These are phyloP conservation scores for Delphinella strobiligena DNA, from an alignment of 2,329 filamentous ascomycete species.

Conservation along the genomic window DNA sequence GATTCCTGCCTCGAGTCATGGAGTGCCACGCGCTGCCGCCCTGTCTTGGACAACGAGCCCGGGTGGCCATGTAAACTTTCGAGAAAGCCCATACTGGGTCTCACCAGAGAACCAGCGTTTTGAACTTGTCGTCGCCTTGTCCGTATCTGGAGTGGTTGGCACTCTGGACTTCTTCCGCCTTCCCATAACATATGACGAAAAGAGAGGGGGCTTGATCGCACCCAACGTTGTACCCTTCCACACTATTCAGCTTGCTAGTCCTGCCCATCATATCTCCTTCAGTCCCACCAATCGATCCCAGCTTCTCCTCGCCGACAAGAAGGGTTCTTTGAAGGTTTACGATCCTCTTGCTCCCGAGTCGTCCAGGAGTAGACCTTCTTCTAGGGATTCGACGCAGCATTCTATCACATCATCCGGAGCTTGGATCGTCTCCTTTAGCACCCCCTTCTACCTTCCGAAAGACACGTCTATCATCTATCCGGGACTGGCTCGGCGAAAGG, in stretches of 20 bases:
- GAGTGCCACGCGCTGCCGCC: slow-evolving; percentile 37
- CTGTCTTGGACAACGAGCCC: slow-evolving; percentile 39
- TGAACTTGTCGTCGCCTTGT: slow-evolving; percentile 28
- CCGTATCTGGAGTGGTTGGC: slow-evolving; percentile 23
- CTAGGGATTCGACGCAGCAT: slow-evolving; percentile 13
- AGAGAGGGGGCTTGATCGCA: slow-evolving; percentile 22
- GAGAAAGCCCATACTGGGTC: too few relatives aligned
- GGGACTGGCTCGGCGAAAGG: slow-evolving; percentile 29
- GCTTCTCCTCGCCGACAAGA: slow-evolving; percentile 41
- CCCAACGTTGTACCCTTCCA: slow-evolving; percentile 32
- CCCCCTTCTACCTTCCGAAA: slow-evolving; percentile 14
- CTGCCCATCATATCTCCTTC: slow-evolving; percentile 40
- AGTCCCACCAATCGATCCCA: slow-evolving; percentile 42
- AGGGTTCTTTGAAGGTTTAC: slow-evolving; percentile 42
- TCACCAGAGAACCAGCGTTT: slow-evolving; percentile 1
- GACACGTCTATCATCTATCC: slow-evolving; percentile 12
- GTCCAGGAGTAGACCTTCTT: slow-evolving; percentile 12
- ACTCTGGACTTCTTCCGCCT: slow-evolving; percentile 30
- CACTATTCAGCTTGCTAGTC: slow-evolving; percentile 35
- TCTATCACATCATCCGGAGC: slow-evolving; percentile 10
- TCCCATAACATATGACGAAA: slow-evolving; percentile 17
- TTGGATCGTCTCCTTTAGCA: slow-evolving; percentile 18
- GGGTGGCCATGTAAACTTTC: too few relatives aligned
- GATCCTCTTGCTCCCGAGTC: slow-evolving; percentile 32
- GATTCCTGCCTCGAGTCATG: slow-evolving; percentile 35